Conservation (phyloP, 2,329 filamentous ascomycete genomes). For the Colletotrichum eremochloae region DNA sequence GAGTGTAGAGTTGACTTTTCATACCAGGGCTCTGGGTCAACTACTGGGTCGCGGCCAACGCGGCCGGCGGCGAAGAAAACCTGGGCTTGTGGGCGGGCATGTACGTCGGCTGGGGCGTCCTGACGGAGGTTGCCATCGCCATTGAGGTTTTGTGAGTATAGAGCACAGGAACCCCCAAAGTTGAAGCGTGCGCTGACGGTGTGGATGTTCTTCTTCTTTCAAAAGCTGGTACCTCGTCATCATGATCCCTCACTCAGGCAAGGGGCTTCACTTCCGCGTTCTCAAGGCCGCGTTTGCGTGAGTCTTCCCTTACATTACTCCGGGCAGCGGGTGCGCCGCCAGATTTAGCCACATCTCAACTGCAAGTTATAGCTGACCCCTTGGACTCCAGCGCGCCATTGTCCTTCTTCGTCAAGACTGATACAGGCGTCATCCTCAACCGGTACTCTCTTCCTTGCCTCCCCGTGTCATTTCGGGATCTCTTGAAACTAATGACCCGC, state of each 20-base stretch:
- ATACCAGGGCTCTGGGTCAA: slow-evolving; percentile 23
- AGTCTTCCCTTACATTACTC: fast-evolving
- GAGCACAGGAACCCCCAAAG: no score
- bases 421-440: slow-evolving; percentile 44
- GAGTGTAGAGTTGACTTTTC: background rate
- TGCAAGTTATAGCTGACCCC: background rate
- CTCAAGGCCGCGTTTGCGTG: slow-evolving; percentile 27
- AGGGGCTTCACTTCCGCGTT: slow-evolving; percentile 33
- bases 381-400: slow-evolving; percentile 8
- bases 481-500: background rate
- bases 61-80: slow-evolving; percentile 1
- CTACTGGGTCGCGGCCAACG: slow-evolving; percentile 33
- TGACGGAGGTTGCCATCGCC: slow-evolving; percentile 16
- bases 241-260: slow-evolving; percentile 30
- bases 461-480: fast-evolving
- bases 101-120: slow-evolving; percentile 27
- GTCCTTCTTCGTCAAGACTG: slow-evolving; percentile 46
- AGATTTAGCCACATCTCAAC: no score
- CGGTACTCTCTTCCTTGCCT: slow-evolving; percentile 19
- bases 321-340: background rate
- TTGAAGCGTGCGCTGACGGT: background rate
- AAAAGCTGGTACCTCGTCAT: slow-evolving; percentile 33
- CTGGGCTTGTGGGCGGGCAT: slow-evolving; percentile 24
- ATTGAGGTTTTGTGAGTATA: slow-evolving; percentile 2
- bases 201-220: no score